Evolutionary conservation across 139 green algal species (phyloP).

Genomic region (Pleodorina starrii): DNA sequence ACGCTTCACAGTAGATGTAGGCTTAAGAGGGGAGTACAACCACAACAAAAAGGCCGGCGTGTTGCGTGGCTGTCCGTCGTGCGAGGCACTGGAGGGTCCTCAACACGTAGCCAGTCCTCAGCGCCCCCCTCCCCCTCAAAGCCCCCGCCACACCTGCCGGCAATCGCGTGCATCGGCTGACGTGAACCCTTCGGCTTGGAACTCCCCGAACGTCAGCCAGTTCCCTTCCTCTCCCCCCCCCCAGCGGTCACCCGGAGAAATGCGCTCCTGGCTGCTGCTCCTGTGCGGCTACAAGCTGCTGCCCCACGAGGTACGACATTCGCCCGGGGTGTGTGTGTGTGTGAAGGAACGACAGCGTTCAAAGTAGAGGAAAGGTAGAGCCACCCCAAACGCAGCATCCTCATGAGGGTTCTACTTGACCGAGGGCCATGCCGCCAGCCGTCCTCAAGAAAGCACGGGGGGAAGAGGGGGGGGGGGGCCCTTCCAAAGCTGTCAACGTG

Average conservation of each 20-base stretch:
- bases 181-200: background rate
- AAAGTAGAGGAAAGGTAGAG: background rate
- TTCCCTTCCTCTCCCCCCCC: background rate
- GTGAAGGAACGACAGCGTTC: background rate
- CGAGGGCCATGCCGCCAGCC: background rate
- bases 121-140: no score
- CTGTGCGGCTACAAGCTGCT: constrained; percentile 23
- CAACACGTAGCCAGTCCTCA: background rate
- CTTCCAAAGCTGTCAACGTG: background rate
- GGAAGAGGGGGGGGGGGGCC: background rate
- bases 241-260: background rate
- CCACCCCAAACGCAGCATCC: no score
- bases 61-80: no score
- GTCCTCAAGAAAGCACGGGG: background rate
- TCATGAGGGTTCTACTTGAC: no score
- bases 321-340: background rate
- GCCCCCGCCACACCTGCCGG: no score
- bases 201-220: background rate
- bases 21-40: no score
- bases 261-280: background rate
- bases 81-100: background rate
- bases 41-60: no score
- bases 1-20: no score
- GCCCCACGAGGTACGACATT: constrained; percentile 14
- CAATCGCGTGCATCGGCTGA: background rate